Conservation (phyloP, 805 yeast genomes). For the Kazachstania viticola region DNA sequence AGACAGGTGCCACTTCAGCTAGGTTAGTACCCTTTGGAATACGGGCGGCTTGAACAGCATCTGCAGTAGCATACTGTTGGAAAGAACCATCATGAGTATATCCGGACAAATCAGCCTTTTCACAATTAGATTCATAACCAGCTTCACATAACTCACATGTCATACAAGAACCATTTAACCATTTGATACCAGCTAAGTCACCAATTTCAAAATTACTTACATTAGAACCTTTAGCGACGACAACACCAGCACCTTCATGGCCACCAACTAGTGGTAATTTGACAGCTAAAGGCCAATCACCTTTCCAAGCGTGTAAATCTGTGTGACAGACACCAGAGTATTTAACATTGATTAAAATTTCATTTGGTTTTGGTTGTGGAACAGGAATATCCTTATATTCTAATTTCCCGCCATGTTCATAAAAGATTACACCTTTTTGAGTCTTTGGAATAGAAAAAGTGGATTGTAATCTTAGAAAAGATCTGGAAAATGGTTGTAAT, state of each 20-base stretch:
- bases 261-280: conserved; percentile 58
- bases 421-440: conserved; percentile 42
- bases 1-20: conserved; percentile 47
- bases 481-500: too few species aligned
- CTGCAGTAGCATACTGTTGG: conserved; percentile 58
- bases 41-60: conserved; percentile 51
- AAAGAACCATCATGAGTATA: conserved; percentile 62
- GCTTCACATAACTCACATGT: conserved; percentile 52
- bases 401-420: conserved; percentile 35
- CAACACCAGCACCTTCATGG: conserved; percentile 66
- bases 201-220: conserved; percentile 43
- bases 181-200: conserved; percentile 56
- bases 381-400: conserved; percentile 42
- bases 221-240: conserved; percentile 48
- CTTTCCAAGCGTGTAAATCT: conserved; percentile 65
- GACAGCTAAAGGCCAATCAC: conserved; percentile 55
- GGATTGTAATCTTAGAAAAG: conserved; percentile 13
- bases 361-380: conserved; percentile 53
- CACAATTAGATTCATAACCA: conserved; percentile 54
- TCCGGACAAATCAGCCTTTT: conserved; percentile 59
- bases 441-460: conserved; percentile 34
- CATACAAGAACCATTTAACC: conserved; percentile 60
- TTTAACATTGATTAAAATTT: conserved; percentile 52
- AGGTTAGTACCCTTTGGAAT: conserved; percentile 45
- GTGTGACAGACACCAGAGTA: conserved; percentile 71